Conservation (phyloP, 1,139 yeast species). For the Schwanniomyces etchellsii region DNA sequence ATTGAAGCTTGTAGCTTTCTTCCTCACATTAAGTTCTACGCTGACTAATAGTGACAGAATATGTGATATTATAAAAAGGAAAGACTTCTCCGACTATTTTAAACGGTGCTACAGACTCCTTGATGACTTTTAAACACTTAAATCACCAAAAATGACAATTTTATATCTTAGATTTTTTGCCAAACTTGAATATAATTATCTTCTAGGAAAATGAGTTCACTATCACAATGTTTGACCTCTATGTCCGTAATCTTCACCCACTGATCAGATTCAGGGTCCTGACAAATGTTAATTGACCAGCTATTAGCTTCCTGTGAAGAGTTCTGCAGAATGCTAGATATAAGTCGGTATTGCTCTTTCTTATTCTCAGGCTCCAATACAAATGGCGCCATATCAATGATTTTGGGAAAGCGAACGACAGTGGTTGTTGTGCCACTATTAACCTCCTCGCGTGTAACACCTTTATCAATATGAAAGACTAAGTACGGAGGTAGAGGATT, state of each 20-base stretch:
- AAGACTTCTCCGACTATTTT: constrained; percentile 5
- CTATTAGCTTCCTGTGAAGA: constrained; percentile 16
- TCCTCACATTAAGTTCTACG: constrained; percentile 14
- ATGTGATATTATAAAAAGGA: constrained; percentile 8
- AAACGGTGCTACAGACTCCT: constrained; percentile 8
- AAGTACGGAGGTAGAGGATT: constrained; percentile 47
- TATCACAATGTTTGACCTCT: constrained; percentile 39
- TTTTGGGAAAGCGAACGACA: constrained; percentile 55
- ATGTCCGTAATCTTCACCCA: constrained; percentile 62
- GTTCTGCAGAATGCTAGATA: constrained; percentile 50
- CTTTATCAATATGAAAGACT: constrained; percentile 52
- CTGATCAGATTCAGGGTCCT: constrained; percentile 19
- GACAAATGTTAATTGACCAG: constrained; percentile 51
- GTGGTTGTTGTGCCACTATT: constrained; percentile 22
- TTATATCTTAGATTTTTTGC: constrained; percentile 26
- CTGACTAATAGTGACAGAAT: constrained; percentile 14
- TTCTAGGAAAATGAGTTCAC: constrained; percentile 55
- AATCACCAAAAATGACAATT: background rate
- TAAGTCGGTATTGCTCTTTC: constrained; percentile 34
- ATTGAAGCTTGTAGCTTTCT: constrained; percentile 16
- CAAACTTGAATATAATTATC: constrained; percentile 68
- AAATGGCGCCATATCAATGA: constrained; percentile 34
- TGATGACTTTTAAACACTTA: constrained; percentile 2
- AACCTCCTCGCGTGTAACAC: constrained; percentile 24
- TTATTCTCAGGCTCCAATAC: constrained; percentile 10